Evolutionary conservation across 768 basidiomycete genomes (phyloP), one percentile per base, ranked within the genome.

Genomic region (Myochromella boudieri): DNA sequence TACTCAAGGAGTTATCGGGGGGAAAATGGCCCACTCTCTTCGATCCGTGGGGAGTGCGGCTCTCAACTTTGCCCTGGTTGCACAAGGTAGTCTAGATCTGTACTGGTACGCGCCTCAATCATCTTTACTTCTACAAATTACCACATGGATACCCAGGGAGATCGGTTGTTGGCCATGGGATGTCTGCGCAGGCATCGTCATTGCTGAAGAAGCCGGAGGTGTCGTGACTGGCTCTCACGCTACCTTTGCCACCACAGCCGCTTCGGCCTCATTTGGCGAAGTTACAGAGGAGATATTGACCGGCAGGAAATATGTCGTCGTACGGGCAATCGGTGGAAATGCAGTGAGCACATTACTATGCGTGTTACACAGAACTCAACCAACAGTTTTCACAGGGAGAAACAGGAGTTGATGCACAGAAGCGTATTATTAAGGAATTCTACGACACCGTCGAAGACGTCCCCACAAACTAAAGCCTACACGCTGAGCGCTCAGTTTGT

Each of bases 131-230:
- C 53, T 15, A 4, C 26, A 21, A 8, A 17, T 6, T 4, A 15
- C 37, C n/a, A 14, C 15, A 25, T 31, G 14, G 6, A 17, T 15
- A 31, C 27, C 27, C 49, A 87, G 87, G 86, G 89, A 92, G 64
- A 85, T 94, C 51, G 92, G 92, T 18, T 78, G 76, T 52, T 78
- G 75, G 74, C 81, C 87, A 11, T 95, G 91, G 93, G 90, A 95
- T 64, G 87, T 95, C 33, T 91, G 85, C 56, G 93, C 95, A 2
- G 95, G 94, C 0, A 83, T 90, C 10, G 84, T 95, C 55, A 95
- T 98, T 50, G 87, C 90, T 0, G 79, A 90, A 51, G 95, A 95
- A 63, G 89, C 95, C 0, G 95, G 95, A 4, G 81, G 86, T 11
- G 68, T 85, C 9, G 82, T 90, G 24, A 85, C 87, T 14, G 92